phyloP scores from a whole-genome alignment of 176 grass and related monocot species.

The Oryza brachyantha region DNA sequence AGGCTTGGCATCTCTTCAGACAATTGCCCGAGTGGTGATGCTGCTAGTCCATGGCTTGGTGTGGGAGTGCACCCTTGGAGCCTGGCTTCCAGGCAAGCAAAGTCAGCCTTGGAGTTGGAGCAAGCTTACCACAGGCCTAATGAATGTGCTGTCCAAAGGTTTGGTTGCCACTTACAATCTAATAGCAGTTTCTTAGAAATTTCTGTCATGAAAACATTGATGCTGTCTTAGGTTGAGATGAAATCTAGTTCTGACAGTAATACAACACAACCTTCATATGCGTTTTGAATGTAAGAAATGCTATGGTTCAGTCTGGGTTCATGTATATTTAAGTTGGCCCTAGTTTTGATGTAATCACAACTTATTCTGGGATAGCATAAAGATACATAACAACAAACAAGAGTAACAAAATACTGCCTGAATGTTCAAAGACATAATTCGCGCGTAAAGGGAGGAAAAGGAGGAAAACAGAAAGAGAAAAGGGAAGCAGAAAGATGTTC shows the following conservation, averaged over 20 bases:
- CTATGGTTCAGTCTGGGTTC: not conserved
- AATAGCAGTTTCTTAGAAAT: not conserved
- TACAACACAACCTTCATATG: not conserved
- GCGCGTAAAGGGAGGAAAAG: not conserved
- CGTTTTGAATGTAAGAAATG: not conserved
- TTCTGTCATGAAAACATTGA: not conserved
- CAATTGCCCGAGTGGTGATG: constrained; percentile 27
- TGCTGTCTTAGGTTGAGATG: not conserved
- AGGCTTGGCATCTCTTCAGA: constrained; percentile 58
- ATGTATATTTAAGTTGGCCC: not conserved
- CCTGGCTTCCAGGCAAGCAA: constrained; percentile 50
- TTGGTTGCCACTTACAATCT: constrained; percentile 2
- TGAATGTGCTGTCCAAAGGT: constrained; percentile 38
- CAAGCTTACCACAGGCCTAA: constrained; percentile 35
- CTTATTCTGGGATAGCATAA: constrained; percentile 5
- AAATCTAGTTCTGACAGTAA: constrained; percentile 13
- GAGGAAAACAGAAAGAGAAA: not conserved
- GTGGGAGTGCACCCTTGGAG: constrained; percentile 50
- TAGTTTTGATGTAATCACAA: not conserved
- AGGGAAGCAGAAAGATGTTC: not conserved
- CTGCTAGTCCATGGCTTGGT: constrained; percentile 34
- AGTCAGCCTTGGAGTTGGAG: constrained; percentile 48
- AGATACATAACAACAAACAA: not conserved
- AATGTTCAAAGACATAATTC: not conserved
- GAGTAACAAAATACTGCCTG: not conserved